A percentile compares a stretch with the other conserved stretches of the same genome.
Conservation (phyloP, 2,329 filamentous ascomycete species). For the Tolypocladium inflatum region DNA sequence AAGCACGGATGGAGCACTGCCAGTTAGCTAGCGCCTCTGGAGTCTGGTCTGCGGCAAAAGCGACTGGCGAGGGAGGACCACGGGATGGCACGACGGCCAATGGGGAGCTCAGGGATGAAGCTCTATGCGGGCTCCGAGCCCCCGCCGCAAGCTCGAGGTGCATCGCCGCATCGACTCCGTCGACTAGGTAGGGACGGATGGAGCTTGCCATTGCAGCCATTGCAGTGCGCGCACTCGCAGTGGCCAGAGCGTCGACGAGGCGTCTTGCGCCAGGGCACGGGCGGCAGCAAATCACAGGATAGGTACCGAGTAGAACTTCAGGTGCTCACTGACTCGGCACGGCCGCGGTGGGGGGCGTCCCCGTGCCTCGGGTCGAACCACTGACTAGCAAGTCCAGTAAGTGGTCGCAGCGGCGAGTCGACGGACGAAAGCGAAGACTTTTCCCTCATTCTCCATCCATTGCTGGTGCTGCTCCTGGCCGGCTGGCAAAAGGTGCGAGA, state of each 20-base stretch:
- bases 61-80: neutral
- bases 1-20: neutral
- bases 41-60: neutral
- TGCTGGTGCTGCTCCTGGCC: neutral
- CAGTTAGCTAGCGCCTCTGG: neutral
- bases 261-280: neutral
- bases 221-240: neutral
- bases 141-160: neutral
- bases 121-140: neutral
- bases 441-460: neutral
- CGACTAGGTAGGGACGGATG: neutral
- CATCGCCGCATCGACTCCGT: neutral
- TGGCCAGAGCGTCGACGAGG: conserved; percentile 1
- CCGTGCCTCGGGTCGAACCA: neutral
- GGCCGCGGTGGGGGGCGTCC: conserved; percentile 1
- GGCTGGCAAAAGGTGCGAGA: neutral
- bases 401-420: neutral
- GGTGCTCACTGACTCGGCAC: conserved; percentile 6
- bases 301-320: neutral
- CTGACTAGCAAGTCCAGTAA: neutral
- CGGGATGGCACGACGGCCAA: neutral
- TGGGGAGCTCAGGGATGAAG: conserved; percentile 1
- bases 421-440: neutral
- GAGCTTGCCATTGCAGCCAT: neutral
- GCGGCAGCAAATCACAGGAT: conserved; percentile 5